Evolutionary conservation across 352 stramenopile species (phyloP).

Genomic region (Pythium dissimile): DNA sequence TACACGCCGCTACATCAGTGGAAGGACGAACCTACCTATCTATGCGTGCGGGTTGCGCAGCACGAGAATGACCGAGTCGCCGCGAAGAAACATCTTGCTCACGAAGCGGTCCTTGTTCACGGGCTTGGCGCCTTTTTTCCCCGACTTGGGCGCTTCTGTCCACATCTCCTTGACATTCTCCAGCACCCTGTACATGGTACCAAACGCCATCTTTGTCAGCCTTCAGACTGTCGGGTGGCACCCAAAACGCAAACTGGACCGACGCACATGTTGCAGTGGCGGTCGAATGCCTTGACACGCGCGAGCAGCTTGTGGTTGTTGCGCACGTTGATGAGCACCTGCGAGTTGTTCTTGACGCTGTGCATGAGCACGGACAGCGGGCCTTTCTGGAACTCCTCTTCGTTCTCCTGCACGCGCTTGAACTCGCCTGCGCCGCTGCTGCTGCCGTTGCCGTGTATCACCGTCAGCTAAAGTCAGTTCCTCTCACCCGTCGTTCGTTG

Average conservation of each 20-base stretch:
- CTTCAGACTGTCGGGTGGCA: no score
- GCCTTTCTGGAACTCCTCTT: slow-evolving; percentile 95
- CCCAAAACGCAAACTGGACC: no score
- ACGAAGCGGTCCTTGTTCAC: slow-evolving; percentile 99
- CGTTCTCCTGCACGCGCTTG: slow-evolving; percentile 86
- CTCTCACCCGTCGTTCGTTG: no score
- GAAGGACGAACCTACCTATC: no score
- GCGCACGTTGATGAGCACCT: slow-evolving; percentile 99
- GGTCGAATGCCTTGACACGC: slow-evolving; percentile 99
- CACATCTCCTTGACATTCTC: slow-evolving; percentile 99
- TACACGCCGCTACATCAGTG: no score
- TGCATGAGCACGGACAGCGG: slow-evolving; percentile 97
- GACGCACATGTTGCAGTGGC: slow-evolving; percentile 99
- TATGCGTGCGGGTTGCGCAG: slow-evolving; percentile 95
- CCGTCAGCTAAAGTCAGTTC: no score
- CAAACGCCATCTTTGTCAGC: no score
- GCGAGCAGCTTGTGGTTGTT: slow-evolving; percentile 99
- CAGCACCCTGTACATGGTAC: slow-evolving; percentile 81
- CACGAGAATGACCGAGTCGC: slow-evolving; percentile 99
- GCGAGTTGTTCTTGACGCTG: slow-evolving; percentile 96
- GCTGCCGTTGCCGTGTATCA: no score
- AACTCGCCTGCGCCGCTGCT: slow-evolving; percentile 45
- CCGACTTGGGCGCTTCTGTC: slow-evolving; percentile 98
- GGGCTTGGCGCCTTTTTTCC: slow-evolving; percentile 93
- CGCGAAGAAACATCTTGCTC: slow-evolving; percentile 99